Evolutionary conservation across 176 grass and related monocot genomes (phyloP), one percentile per base, ranked within the genome.

Genomic region (Oryza meyeriana): DNA sequence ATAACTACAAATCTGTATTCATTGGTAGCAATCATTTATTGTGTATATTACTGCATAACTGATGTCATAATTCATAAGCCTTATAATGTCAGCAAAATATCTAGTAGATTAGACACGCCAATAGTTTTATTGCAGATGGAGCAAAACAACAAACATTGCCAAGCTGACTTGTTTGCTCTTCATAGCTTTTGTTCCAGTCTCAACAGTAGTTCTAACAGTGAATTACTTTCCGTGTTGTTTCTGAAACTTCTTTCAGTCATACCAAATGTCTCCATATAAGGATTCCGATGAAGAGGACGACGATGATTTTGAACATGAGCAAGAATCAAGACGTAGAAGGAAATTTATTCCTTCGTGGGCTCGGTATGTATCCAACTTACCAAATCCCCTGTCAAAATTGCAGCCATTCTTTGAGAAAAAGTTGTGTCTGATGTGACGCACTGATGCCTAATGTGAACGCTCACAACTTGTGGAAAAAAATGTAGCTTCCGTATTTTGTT

Each of bases 231-330:
- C 39, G 9, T 66, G 45, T 75, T 83, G 27, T 66, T 88, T 61
- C 25, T 66, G 79, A 41, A 70, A 66, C 34, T 47, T 81, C 39
- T 80, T 41, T 72, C 81, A 95, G 89, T 86, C 90, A 13, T 99
- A 99, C 83, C 79, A 88, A 62, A 99, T 99, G 89, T 88, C 96
- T 75, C 96, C 96, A 10, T 99, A 90, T 66, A 93, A 88, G 69
- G 93, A 95, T 76, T 95, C 96, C 76, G 94, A 94, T 71, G 90
- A 88, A 10, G 95, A 98, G 61, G 90, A 88, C 18, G 86, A 85
- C 26, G 81, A 76, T 40, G 81, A 89, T 78, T 78, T 78, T 1
- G 91, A 93, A 42, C 79, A 66, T n/a, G 76, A 93, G 78, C 87
- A 95, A 76, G 85, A 90, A 86, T 83, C 63, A 26, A 93, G 77